Conservation (phyloP, 768 basidiomycete species). For the Fibroporia radiculosa region DNA sequence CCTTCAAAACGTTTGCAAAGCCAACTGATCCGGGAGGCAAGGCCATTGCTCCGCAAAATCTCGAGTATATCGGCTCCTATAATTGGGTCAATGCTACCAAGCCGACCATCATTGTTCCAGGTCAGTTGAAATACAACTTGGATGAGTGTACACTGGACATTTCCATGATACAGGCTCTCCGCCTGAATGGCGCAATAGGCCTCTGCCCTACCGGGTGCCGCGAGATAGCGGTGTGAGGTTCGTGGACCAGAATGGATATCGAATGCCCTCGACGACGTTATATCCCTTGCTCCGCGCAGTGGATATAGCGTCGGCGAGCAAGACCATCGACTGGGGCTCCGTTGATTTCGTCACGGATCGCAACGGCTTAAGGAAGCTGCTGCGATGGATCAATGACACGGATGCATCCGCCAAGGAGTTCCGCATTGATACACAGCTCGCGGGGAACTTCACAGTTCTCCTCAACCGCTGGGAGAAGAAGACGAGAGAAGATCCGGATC, state of each 20-base stretch:
- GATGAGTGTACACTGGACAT: neutral
- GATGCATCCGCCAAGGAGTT: conserved; percentile 33
- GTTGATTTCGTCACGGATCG: conserved; percentile 52
- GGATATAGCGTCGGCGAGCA: conserved; percentile 28
- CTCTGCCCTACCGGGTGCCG: conserved; percentile 44
- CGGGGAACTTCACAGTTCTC: conserved; percentile 48
- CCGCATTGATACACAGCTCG: conserved; percentile 61
- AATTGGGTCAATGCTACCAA: conserved; percentile 37
- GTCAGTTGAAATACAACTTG: conserved; percentile 18
- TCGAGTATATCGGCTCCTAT: conserved; percentile 43
- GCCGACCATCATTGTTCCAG: conserved; percentile 48
- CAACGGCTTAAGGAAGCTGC: conserved; percentile 55
- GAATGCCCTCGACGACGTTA: conserved; percentile 30
- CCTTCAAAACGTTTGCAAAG: conserved; percentile 1
- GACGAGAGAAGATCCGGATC: conserved; percentile 13
- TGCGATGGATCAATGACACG: conserved; percentile 38
- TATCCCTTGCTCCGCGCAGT: conserved; percentile 56
- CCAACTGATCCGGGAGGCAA: conserved; percentile 1
- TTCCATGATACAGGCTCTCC: conserved; percentile 61
- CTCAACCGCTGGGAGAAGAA: conserved; percentile 52
- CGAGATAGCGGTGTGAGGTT: conserved; percentile 43
- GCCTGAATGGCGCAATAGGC: conserved; percentile 42
- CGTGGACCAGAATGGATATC: conserved; percentile 52
- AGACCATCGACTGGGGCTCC: conserved; percentile 27
- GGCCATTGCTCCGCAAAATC: conserved; percentile 19